A percentile compares a stretch with the other conserved stretches of the same genome.
phyloP scores from a whole-genome alignment of 2,329 filamentous ascomycete genomes.

The Cladophialophora carrionii region DNA sequence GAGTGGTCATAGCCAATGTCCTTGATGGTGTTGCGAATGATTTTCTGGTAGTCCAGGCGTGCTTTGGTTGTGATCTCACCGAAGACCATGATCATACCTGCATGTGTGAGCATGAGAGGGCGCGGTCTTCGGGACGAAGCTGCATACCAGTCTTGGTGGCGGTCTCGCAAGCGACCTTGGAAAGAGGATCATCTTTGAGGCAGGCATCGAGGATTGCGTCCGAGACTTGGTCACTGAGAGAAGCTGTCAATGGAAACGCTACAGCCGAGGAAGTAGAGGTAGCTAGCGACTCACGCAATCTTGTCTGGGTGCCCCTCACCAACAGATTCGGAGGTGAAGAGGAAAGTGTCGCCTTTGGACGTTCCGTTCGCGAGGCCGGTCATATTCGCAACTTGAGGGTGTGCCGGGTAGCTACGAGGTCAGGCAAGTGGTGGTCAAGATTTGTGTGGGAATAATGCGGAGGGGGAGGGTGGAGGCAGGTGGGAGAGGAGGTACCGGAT shows the following conservation, averaged over 20 bases:
- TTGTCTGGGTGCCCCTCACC: constrained; percentile 93
- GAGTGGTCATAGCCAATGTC: constrained; percentile 98
- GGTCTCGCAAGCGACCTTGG: constrained; percentile 98
- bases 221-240: constrained; percentile 81
- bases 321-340: constrained; percentile 89
- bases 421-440: constrained; percentile 8
- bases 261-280: constrained; percentile 18
- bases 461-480: constrained; percentile 38
- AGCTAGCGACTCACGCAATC: constrained; percentile 68
- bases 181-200: constrained; percentile 88
- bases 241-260: constrained; percentile 19
- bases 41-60: constrained; percentile 94
- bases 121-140: background rate
- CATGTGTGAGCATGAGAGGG: constrained; percentile 16
- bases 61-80: constrained; percentile 99
- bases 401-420: background rate
- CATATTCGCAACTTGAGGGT: constrained; percentile 24
- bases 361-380: constrained; percentile 33
- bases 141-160: constrained; percentile 92
- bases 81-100: constrained; percentile 92
- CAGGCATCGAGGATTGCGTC: constrained; percentile 99
- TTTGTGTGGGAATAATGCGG: constrained; percentile 41
- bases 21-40: constrained; percentile 93
- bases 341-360: constrained; percentile 69
- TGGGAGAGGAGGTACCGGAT: constrained; percentile 9